These are phyloP conservation scores for Tanozyma kutaoensis DNA, from an alignment of 805 yeast species.

Conservation along the genomic window DNA sequence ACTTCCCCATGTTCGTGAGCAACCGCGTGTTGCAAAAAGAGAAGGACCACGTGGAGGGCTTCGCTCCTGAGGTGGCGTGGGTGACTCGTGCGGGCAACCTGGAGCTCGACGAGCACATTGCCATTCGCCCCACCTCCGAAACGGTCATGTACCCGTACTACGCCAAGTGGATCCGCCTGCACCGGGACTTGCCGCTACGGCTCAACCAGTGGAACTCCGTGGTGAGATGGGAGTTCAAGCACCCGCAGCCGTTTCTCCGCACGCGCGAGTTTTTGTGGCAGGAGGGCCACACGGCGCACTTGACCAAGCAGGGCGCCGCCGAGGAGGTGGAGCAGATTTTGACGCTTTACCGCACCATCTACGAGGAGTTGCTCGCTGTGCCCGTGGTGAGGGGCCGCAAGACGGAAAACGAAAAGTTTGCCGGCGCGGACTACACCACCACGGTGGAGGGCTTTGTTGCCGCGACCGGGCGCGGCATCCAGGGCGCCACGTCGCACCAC, in stretches of 20 bases:
- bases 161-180: conserved; percentile 97
- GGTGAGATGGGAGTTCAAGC: conserved; percentile 99
- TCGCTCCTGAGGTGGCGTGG: conserved; percentile 99
- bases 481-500: conserved; percentile 98
- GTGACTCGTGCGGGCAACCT: conserved; percentile 92
- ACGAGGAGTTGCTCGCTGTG: conserved; percentile 88
- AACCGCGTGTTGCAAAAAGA: conserved; percentile 87
- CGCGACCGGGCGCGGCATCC: conserved; percentile 98
- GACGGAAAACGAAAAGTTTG: conserved; percentile 96
- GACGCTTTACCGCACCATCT: conserved; percentile 73
- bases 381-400: conserved; percentile 93
- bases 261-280: conserved; percentile 99
- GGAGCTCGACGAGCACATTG: conserved; percentile 95
- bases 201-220: conserved; percentile 99
- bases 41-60: conserved; percentile 97
- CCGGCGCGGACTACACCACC: conserved; percentile 94
- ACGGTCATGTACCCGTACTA: conserved; percentile 99
- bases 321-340: conserved; percentile 78
- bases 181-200: conserved; percentile 92
- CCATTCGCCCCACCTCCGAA: conserved; percentile 98
- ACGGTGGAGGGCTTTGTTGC: conserved; percentile 96
- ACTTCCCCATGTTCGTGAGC: conserved; percentile 98
- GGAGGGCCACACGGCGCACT: conserved; percentile 98
- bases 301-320: conserved; percentile 69
- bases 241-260: conserved; percentile 98